phyloP scores from a whole-genome alignment of 2,329 filamentous ascomycete genomes.

The Penicillium sp. region DNA sequence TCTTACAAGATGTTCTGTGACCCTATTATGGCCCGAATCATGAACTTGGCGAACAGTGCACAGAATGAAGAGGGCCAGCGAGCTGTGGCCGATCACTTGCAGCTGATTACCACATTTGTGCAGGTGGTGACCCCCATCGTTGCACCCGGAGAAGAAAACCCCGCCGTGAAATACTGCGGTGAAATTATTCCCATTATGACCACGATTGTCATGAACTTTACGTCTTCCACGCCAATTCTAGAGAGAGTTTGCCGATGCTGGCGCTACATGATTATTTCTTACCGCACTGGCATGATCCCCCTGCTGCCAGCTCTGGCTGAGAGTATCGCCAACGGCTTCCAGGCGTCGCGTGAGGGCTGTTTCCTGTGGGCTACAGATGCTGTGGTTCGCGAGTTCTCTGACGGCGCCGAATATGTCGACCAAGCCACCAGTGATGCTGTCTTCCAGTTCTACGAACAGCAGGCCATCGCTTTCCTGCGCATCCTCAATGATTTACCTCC shows the following conservation, averaged over 20 bases:
- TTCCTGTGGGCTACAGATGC: constrained; percentile 98
- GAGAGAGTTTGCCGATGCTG: constrained; percentile 94
- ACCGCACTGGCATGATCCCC: constrained; percentile 84
- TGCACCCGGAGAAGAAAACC: constrained; percentile 72
- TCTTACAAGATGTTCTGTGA: constrained; percentile 92
- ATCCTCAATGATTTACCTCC: constrained; percentile 83
- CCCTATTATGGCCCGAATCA: constrained; percentile 80
- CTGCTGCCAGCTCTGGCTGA: constrained; percentile 83
- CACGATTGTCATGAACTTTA: constrained; percentile 84
- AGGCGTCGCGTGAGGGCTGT: constrained; percentile 83
- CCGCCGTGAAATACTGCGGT: constrained; percentile 93
- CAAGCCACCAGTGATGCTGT: constrained; percentile 81
- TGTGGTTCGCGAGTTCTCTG: constrained; percentile 91
- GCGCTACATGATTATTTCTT: constrained; percentile 96
- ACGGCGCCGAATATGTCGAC: constrained; percentile 82
- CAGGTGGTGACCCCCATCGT: constrained; percentile 76
- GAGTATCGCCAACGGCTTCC: constrained; percentile 83
- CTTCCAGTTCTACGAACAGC: constrained; percentile 91
- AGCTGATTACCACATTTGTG: constrained; percentile 88
- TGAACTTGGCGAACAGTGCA: constrained; percentile 83
- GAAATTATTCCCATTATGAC: constrained; percentile 88
- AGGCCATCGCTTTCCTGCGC: constrained; percentile 84
- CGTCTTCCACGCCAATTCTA: constrained; percentile 81
- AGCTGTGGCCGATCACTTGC: constrained; percentile 88
- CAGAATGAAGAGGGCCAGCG: constrained; percentile 80